Conservation (phyloP, 2,329 filamentous ascomycete genomes). For the Arthrobotrys entomopaga region DNA sequence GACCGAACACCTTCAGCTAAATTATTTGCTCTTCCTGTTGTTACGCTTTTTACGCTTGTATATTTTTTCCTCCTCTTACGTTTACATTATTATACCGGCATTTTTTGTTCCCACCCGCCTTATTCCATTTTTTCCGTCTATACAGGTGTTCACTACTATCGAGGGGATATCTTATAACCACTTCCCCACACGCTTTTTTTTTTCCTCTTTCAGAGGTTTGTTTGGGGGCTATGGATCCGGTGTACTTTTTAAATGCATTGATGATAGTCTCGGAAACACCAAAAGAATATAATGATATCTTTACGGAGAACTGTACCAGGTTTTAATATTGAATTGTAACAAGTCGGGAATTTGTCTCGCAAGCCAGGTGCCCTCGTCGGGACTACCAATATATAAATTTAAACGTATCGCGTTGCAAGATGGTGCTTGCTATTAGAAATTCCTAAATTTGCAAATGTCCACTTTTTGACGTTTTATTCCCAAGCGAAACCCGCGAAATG, state of each 20-base stretch:
- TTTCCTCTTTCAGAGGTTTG: constrained; percentile 47
- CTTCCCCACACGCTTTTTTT: constrained; percentile 42
- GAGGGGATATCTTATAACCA: constrained; percentile 37
- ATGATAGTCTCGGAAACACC: constrained; percentile 55
- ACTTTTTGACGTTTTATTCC: too few species aligned
- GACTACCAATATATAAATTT: too few species aligned
- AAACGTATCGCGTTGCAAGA: too few species aligned
- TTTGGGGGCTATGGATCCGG: constrained; percentile 53
- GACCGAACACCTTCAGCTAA: constrained; percentile 98
- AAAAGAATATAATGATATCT: constrained; percentile 54
- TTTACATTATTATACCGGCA: constrained; percentile 54
- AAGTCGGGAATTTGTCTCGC: background rate
- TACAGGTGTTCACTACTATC: constrained; percentile 47
- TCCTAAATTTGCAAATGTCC: too few species aligned
- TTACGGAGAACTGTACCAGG: constrained; percentile 36
- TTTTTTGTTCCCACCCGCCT: constrained; percentile 34
- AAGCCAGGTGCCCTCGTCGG: too few species aligned
- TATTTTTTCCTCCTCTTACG: constrained; percentile 49
- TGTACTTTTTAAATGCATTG: constrained; percentile 55
- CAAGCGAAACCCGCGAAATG: background rate
- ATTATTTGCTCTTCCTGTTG: constrained; percentile 62
- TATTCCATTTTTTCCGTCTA: constrained; percentile 36
- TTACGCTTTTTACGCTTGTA: constrained; percentile 49
- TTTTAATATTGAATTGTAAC: background rate
- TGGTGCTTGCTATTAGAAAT: too few species aligned